These are phyloP conservation scores for Penicillium nucicola DNA, from an alignment of 495 filamentous ascomycete species.

Conservation along the genomic window DNA sequence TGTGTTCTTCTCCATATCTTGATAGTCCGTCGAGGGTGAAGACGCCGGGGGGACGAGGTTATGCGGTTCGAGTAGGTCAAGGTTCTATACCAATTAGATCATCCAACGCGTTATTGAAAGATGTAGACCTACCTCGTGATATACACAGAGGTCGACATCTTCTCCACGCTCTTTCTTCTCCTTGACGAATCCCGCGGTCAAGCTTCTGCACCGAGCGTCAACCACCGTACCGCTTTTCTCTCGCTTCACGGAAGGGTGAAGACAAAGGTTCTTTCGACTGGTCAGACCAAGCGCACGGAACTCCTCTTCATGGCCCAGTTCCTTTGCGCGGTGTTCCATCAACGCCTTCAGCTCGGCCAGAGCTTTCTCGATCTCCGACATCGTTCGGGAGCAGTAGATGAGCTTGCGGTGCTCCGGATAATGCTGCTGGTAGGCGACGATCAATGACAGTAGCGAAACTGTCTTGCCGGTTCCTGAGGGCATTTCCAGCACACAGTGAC, in stretches of 20 bases:
- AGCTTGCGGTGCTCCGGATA: constrained; percentile 89
- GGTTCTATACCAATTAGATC: constrained; percentile 57
- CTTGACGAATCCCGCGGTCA: constrained; percentile 95
- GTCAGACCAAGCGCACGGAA: constrained; percentile 90
- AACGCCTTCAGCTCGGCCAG: constrained; percentile 84
- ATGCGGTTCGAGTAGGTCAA: constrained; percentile 90
- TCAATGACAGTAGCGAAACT: constrained; percentile 89
- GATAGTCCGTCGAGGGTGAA: constrained; percentile 92
- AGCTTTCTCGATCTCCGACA: constrained; percentile 74
- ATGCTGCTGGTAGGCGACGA: constrained; percentile 92
- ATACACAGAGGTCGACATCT: constrained; percentile 88
- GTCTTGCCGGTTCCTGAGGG: constrained; percentile 99
- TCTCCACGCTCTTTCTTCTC: constrained; percentile 95
- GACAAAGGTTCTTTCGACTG: constrained; percentile 94
- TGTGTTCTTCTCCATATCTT: constrained; percentile 87
- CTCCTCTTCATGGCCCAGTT: constrained; percentile 85
- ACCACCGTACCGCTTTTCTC: constrained; percentile 95
- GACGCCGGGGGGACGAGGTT: constrained; percentile 91
- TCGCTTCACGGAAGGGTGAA: constrained; percentile 90
- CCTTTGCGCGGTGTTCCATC: constrained; percentile 88
- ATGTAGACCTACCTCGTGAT: constrained; percentile 70
- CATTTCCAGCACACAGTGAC: constrained; percentile 99
- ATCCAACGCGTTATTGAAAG: neutral
- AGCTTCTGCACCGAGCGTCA: constrained; percentile 88
- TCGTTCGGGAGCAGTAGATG: constrained; percentile 95